Evolutionary conservation across 352 stramenopile species (phyloP).

Genomic region (Phytophthora pluvialis): DNA sequence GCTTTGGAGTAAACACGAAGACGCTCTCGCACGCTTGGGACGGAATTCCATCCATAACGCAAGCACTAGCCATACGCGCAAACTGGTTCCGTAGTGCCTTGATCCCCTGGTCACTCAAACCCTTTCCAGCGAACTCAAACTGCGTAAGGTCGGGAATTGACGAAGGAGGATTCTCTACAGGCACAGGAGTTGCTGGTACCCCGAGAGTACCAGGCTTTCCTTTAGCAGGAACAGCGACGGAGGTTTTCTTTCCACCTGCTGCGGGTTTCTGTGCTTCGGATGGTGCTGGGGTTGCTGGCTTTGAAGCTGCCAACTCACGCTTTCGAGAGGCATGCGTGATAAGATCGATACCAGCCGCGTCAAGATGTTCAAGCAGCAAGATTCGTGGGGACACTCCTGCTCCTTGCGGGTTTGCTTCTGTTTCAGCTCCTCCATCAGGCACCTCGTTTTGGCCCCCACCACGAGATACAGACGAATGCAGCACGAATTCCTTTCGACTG

Average conservation of each 20-base stretch:
- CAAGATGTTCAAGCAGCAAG: constrained; percentile 53
- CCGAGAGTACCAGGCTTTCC: constrained; percentile 19
- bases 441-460: constrained; percentile 1
- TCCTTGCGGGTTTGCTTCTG: background rate
- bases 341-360: constrained; percentile 17
- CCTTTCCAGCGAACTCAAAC: background rate
- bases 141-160: constrained; percentile 13
- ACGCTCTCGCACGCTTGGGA: constrained; percentile 16
- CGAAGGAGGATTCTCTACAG: background rate
- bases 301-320: constrained; percentile 14
- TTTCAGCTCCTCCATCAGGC: background rate
- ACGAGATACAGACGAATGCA: constrained; percentile 13
- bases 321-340: constrained; percentile 14
- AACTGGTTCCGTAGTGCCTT: constrained; percentile 27
- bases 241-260: constrained; percentile 28
- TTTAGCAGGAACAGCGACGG: constrained; percentile 19
- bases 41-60: constrained; percentile 39
- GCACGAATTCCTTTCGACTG: constrained; percentile 11
- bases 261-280: constrained; percentile 25
- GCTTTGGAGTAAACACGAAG: constrained; percentile 19
- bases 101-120: constrained; percentile 17
- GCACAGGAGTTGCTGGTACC: background rate
- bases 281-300: constrained; percentile 10
- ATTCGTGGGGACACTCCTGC: constrained; percentile 27
- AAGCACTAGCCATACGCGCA: constrained; percentile 21